Base-by-base conservation (phyloP, 176 grass and related monocot genomes). In the Aegilops speltoides region DNA sequence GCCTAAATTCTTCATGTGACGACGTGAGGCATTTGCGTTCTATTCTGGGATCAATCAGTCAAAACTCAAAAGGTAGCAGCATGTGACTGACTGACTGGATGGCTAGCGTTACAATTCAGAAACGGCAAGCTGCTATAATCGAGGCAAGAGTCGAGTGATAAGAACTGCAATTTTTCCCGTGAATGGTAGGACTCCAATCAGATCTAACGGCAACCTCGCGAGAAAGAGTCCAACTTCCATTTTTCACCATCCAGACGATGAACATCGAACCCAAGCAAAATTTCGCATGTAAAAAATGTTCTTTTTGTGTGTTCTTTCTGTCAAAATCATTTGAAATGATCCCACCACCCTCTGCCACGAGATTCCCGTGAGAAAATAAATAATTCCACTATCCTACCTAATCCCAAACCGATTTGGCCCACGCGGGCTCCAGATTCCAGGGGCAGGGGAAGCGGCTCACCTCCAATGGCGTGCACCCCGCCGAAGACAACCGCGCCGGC, bases 391-490 rank as follows among this genome's bases (percentile, higher is more conserved):
- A n/a, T 65, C 70, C 50, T 26, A 88, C 77, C 77, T 76, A 88
- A 40, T 81, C 86, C 61, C 48, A 68, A 81, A 82, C 69, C 70
- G 85, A 71, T 88, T 88, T 12, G 61, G 69, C 54, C 15, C 32
- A 67, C 32, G 59, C 31, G 84, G 61, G 48, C 10, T 78, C 29
- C 43, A 69, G 31, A 68, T 56, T 77, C 74, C 13, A 19, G 46
- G 29, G n/a, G 48, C 52, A 72, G 23, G 54, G 7, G 24, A 68
- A 57, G 31, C 75, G 29, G 52, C 78, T 88, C 86, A 91, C 90
- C 90, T 82, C 90, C 90, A 85, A 91, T 91, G 86, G 81, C 82
- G 71, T 91, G 90, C 14, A 81, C 82, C 54, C 70, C 86, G 64
- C 63, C 82, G 23, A 91, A 80, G 29, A 82, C 40, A 24, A 91